Percentiles rank a stretch among this genome's conserved stretches.
These are phyloP conservation scores for Trichoderma breve DNA, from an alignment of 2,329 filamentous ascomycete genomes.

Conservation along the genomic window DNA sequence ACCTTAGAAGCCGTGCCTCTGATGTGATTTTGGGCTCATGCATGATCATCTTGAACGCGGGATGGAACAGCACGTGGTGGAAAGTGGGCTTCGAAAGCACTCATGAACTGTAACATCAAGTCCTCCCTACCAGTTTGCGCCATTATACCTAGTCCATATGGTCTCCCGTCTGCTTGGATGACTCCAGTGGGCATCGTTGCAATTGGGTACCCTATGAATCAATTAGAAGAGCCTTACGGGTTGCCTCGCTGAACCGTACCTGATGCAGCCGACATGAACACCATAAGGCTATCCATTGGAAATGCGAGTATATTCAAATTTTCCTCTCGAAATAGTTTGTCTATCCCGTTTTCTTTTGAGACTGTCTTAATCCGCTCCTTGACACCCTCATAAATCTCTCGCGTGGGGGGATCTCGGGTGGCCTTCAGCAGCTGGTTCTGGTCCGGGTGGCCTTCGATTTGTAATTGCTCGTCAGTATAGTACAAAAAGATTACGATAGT, in stretches of 20 bases:
- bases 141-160: background rate
- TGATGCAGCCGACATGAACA: background rate
- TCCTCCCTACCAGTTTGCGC: background rate
- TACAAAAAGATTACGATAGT: background rate
- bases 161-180: background rate
- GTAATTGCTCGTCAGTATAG: background rate
- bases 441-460: background rate
- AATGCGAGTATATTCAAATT: background rate
- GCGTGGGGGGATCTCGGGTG: background rate
- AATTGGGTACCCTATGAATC: background rate
- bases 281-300: background rate
- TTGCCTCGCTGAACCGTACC: background rate
- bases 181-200: background rate
- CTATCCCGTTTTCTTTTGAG: background rate
- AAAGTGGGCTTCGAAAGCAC: background rate
- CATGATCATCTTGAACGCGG: background rate
- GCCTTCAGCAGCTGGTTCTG: background rate
- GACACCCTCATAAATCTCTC: background rate
- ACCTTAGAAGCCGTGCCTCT: background rate
- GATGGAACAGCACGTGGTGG: background rate
- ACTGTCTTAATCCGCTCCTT: background rate
- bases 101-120: background rate
- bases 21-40: background rate
- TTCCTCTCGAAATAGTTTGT: background rate
- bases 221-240: background rate